Evolutionary conservation across 2,329 filamentous ascomycete species (phyloP), one percentile per base, ranked within the genome.

Genomic region (Colletotrichum gloeosporioides): DNA sequence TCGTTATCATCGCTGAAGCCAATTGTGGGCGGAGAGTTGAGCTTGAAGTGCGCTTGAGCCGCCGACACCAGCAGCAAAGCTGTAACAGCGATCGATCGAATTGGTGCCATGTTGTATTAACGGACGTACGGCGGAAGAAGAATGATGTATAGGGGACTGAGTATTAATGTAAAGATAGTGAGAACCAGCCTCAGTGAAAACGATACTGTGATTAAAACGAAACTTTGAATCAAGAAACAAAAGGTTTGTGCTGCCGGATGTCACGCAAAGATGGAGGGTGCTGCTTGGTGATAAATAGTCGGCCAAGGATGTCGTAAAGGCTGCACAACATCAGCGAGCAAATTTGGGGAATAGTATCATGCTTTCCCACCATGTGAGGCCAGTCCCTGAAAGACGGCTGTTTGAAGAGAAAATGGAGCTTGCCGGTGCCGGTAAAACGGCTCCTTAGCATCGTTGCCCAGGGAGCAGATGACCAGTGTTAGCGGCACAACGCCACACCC

Each of bases 41-140:
- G 84, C 29, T 85, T 82, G 85, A 92, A 92, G 83, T 93, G 91
- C 68, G 89, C 89, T 69, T 84, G 82, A 77, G 85, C 83, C 69
- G 86, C 73, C 75, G 85, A 82, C 75, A 84, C 83, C 73, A 90
- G 81, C 55, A 85, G 63, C 10, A 66, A 36, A 13, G 59, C 29
- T 13, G 29, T 15, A 22, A 31, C 78, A 39, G 86, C 74, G 27
- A 85, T 81, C 22, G 83, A 75, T 71, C 88, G 57, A 49, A 76
- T 44, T 39, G 55, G 55, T 59, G 77, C 29, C 77, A 77, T 78
- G 64, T 4, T 44, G 59, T n/a, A 8, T 31, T 22, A 22, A 16
- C 1, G n/a, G 32, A 8, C 3, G 59, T 8, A 15, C 10, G 18
- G 4, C 32, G 29, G 29, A 29, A 4, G 55, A 10, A 16, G 16